Conservation (phyloP, 2,329 filamentous ascomycete genomes). For the Amauroascus verrucosus region DNA sequence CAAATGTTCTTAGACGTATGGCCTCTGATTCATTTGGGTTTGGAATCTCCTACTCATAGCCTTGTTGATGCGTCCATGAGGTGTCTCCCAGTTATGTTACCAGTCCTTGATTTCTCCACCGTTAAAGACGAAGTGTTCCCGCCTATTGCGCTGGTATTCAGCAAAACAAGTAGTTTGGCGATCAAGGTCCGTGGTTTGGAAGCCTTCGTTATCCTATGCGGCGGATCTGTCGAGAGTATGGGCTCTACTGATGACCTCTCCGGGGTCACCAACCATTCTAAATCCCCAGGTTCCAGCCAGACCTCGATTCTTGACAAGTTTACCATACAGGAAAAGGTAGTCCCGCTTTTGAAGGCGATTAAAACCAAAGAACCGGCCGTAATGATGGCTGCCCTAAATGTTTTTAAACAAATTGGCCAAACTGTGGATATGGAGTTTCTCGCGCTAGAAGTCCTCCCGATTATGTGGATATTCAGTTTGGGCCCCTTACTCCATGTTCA, state of each 20-base stretch:
- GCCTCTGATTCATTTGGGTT: slow-evolving; percentile 69
- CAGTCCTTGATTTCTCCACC: slow-evolving; percentile 86
- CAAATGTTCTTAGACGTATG: slow-evolving; percentile 57
- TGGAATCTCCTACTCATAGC: slow-evolving; percentile 81
- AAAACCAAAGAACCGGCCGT: slow-evolving; percentile 97
- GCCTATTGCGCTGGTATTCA: slow-evolving; percentile 79
- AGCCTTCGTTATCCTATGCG: slow-evolving; percentile 81
- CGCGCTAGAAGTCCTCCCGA: slow-evolving; percentile 78
- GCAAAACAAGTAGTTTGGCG: slow-evolving; percentile 79
- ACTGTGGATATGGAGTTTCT: slow-evolving; percentile 82
- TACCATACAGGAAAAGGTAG: slow-evolving; percentile 94
- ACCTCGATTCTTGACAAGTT: slow-evolving; percentile 88
- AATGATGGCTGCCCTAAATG: slow-evolving; percentile 83
- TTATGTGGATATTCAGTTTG: slow-evolving; percentile 84
- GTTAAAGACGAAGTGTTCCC: slow-evolving; percentile 97
- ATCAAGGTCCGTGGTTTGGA: slow-evolving; percentile 92
- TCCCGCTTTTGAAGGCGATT: slow-evolving; percentile 81
- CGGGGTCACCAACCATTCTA: slow-evolving; percentile 46
- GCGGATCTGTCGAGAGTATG: slow-evolving; percentile 49
- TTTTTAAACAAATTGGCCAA: slow-evolving; percentile 72
- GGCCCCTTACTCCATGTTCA: slow-evolving; percentile 78
- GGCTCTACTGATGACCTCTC: slow-evolving; percentile 60
- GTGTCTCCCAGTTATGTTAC: slow-evolving; percentile 67
- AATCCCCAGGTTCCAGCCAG: slow-evolving; percentile 41
- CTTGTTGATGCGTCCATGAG: slow-evolving; percentile 77